Base-by-base conservation (phyloP, 345 rosid species). In the Mallotus nudiflorus region DNA sequence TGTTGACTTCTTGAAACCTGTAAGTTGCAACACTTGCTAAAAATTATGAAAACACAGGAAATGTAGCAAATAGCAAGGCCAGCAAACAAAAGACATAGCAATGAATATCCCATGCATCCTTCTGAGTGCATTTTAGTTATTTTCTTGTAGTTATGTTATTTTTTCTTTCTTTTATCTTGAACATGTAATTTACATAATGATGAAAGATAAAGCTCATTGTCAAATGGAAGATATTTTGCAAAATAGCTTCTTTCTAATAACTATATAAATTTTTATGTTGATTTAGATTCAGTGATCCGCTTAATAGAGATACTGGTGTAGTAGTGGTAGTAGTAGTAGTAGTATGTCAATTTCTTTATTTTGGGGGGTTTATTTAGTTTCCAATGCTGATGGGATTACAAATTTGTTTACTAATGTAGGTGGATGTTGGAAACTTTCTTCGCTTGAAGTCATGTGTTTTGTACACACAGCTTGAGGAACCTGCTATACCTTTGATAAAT, bases 401-500 rank as follows among this genome's bases (percentile, higher is more conserved):
- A 2, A 9, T 63, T 56, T 33, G 27, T 72, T 53, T 25, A 18
- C 25, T 67, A 67, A 46, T 85, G 86, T 83, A 84, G 92, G 96
- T 91, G 52, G 92, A 86, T 81, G 89, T 88, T 25, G 98, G 97
- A 39, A 87, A 89, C 74, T 93, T 93, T 57, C 97, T 93, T 66
- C 90, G 93, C 18, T 75, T 93, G 66, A 91, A 91, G 66, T 91
- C 93, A n/a, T 88, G 97, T 2, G 80, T 93, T 61, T 77, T 93
- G 80, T 91, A 84, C 69, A 88, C 94, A 0, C 88, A 91, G 66
- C 87, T 85, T 9, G 87, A 70, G 64, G 65, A 71, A 73, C 86
- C 92, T 11, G 78, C 80, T 53, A 73, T 78, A 72, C 93, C 90
- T 18, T 68, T 87, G 49, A 89, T 89, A 73, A 89, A 87, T 74